Percentiles rank a stretch among this genome's conserved stretches.
phyloP scores from a whole-genome alignment of 148 eudicot genomes.

The Rhododendron molle region DNA sequence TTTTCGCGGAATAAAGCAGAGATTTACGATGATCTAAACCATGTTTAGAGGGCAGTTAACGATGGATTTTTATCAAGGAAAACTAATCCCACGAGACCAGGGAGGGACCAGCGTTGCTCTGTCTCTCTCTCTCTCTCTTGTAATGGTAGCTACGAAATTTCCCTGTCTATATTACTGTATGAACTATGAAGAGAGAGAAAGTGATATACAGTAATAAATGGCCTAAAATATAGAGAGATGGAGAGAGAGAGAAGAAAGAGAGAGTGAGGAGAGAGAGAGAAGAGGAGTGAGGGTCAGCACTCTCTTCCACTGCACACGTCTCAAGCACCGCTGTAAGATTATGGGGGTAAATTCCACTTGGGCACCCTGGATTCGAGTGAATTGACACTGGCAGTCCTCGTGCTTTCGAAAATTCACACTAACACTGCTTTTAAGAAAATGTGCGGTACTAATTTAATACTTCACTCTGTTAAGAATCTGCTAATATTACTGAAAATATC shows the following conservation, averaged over 20 bases:
- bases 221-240: not conserved
- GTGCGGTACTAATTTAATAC: too few species aligned
- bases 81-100: not conserved
- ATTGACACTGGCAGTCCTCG: not conserved
- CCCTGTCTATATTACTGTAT: not conserved
- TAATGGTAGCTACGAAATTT: conserved; percentile 13
- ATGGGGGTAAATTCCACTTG: not conserved
- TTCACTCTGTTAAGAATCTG: not conserved
- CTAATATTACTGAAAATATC: not conserved
- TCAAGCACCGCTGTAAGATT: conserved; percentile 17
- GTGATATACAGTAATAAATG: not conserved
- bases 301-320: conserved; percentile 26
- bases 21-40: not conserved
- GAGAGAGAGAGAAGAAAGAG: not conserved
- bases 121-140: not conserved
- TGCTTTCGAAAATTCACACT: too few species aligned
- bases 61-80: not conserved
- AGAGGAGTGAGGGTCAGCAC: conserved; percentile 19
- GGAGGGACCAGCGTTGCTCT: not conserved
- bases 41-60: not conserved
- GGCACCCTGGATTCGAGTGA: not conserved
- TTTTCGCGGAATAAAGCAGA: not conserved
- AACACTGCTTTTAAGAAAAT: not conserved
- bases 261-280: not conserved
- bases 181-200: not conserved